phyloP scores from a whole-genome alignment of 768 basidiomycete species.

The Amyloporia xantha region DNA sequence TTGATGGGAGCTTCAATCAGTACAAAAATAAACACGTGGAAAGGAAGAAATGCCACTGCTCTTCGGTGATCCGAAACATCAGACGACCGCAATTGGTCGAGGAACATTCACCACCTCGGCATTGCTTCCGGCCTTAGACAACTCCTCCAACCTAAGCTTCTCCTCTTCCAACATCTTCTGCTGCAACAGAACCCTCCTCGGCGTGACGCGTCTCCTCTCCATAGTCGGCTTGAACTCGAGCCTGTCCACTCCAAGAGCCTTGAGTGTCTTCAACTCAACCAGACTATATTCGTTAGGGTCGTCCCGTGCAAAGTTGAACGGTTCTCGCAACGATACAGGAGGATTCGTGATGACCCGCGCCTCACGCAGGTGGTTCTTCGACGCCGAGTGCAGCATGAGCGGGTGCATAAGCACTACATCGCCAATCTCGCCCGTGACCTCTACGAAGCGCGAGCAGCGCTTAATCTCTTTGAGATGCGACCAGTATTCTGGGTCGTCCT shows the following conservation, averaged over 20 bases:
- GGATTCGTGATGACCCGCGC: conserved; percentile 63
- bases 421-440: conserved; percentile 54
- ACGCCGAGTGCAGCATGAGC: conserved; percentile 59
- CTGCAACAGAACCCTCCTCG: conserved; percentile 37
- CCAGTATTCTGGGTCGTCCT: conserved; percentile 38
- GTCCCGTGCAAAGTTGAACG: conserved; percentile 45
- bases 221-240: conserved; percentile 41
- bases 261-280: conserved; percentile 54
- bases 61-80: too few relatives aligned
- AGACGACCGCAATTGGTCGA: too few relatives aligned
- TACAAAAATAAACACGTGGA: too few relatives aligned
- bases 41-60: too few relatives aligned
- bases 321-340: conserved; percentile 46
- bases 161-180: conserved; percentile 46
- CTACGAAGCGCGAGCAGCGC: conserved; percentile 38
- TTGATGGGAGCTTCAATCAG: too few relatives aligned
- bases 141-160: conserved; percentile 31
- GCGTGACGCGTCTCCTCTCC: conserved; percentile 41
- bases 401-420: conserved; percentile 61
- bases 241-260: conserved; percentile 41
- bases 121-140: conserved; percentile 6
- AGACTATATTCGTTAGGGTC: conserved; percentile 44
- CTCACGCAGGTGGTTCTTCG: conserved; percentile 48
- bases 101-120: too few relatives aligned
- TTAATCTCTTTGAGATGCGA: conserved; percentile 39